A percentile compares a stretch with the other conserved stretches of the same genome.
These are phyloP conservation scores for Raffaelea deltoideospora DNA, from an alignment of 2,329 filamentous ascomycete species.

Conservation along the genomic window DNA sequence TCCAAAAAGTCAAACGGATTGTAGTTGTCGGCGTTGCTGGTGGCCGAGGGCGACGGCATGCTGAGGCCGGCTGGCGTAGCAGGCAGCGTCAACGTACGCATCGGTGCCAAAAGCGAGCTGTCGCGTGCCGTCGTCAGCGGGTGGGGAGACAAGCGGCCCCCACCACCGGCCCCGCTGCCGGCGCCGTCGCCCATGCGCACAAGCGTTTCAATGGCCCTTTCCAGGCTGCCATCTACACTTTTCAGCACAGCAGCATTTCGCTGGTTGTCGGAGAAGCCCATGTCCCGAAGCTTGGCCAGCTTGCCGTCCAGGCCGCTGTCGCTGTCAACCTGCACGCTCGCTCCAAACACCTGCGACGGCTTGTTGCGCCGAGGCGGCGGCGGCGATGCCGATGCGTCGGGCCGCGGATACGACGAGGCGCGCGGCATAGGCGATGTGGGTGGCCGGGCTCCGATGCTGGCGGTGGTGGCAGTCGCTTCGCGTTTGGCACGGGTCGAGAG, in stretches of 20 bases:
- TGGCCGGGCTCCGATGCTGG: slow-evolving; percentile 13
- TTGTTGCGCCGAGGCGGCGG: slow-evolving; percentile 35
- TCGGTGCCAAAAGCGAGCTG: slow-evolving; percentile 25
- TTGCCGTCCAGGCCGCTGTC: slow-evolving; percentile 52
- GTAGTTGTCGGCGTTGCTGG: slow-evolving; percentile 2
- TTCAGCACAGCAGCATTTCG: slow-evolving; percentile 68
- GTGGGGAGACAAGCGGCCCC: slow-evolving; percentile 15
- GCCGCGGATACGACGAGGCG: slow-evolving; percentile 5
- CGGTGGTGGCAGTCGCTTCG: slow-evolving; percentile 18
- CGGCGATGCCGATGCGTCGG: slow-evolving; percentile 19
- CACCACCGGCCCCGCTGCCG: too few species aligned
- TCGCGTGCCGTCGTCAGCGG: slow-evolving; percentile 29
- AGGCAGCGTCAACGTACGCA: slow-evolving; percentile 39
- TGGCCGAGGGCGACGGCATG: slow-evolving; percentile 25
- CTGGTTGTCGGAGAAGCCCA: slow-evolving; percentile 80
- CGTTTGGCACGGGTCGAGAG: slow-evolving; percentile 46
- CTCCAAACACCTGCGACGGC: slow-evolving; percentile 53
- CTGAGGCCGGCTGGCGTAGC: slow-evolving; percentile 16
- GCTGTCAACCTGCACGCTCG: slow-evolving; percentile 39
- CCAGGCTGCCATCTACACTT: slow-evolving; percentile 69
- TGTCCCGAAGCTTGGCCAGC: slow-evolving; percentile 61
- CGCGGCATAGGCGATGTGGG: slow-evolving; percentile 17
- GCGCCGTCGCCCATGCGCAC: slow-evolving; percentile 67
- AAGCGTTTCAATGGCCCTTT: slow-evolving; percentile 72
- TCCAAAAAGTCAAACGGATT: slow-evolving; percentile 61